Evolutionary conservation across 345 rosid genomes (phyloP), one percentile per base, ranked within the genome.

Genomic region (Cardamine chenopodiifolia): DNA sequence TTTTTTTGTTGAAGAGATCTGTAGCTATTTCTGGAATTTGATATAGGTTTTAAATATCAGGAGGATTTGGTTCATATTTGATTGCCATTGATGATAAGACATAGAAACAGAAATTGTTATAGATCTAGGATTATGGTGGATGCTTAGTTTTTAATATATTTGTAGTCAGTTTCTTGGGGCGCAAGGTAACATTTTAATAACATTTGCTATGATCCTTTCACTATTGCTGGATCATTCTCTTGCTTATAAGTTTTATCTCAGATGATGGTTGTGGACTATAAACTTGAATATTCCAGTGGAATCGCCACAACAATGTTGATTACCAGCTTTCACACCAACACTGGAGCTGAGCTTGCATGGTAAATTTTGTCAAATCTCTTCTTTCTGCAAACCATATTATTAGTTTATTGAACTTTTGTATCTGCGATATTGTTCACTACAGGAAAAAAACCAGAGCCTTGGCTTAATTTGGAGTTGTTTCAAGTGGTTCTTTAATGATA

Each of bases 401-500:
- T 25, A 8, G 14, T 59, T 59, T 40, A 44, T 34, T 61, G 55
- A 52, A 18, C 48, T 31, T 58, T n/a, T n/a, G 22, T 47, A n/a
- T 18, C 49, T 72, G 29, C 26, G 11, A 35, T 73, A 7, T 66
- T 63, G 60, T 59, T 48, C 66, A 65, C 74, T 68, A 1, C 90
- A 90, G 96, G 82, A 89, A 89, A 74, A 90, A 67, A 86, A 91
- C 82, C 80, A 89, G 82, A 85, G 92, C 82, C 76, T 91, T 70
- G 87, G 97, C 73, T 81, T 93, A 11, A 29, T 69, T 64, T 93
- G 98, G 96, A 90, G 98, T 79, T 89, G 91, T 83, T 93, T 93
- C 85, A 93, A 93, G 82, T 93, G 98, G 96, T 90, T 93, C 79
- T 88, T 96, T 72, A 96, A n/a, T n/a, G n/a, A n/a, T n/a, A n/a